Base-by-base conservation (phyloP, 768 basidiomycete genomes). In the Clitopilus passeckerianus region DNA sequence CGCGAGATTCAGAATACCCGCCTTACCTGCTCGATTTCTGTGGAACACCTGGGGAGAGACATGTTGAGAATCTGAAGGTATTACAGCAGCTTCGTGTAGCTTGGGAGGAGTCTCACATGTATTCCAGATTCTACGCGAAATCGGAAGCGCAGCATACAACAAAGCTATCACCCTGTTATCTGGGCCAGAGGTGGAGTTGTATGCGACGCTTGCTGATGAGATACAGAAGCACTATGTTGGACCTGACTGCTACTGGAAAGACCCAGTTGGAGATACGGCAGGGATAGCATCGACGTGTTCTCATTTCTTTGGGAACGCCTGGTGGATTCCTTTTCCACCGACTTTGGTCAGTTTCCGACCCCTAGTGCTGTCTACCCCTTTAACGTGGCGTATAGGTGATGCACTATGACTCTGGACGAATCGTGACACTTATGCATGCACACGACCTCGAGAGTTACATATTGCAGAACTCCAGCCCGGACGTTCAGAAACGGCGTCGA, bases 301-400 rank as follows among this genome's bases (percentile, higher is more conserved):
- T 2, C 79, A 76, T 44, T 83, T 74, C 67, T 93, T 91, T 67
- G 90, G 90, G 8, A 87, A 89, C 61, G 83, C 88, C 8, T 91
- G 89, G 86, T 86, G 87, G 81, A 79, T 90, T 27, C 89, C 90
- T 2, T 92, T 93, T 65, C 90, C 90, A 0, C 87, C 89, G 0
- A 83, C 86, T 0, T 72, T 89, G 57, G 86, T 86, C 63, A 57
- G 77, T 76, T 7, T 30, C 7, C 7, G 27, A 4, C 7, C 27
- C 27, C 27, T 30, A 30, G 18, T 60, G 1, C 43, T 30, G 16
- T 14, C 22, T 30, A 35, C 59, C 54, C 16, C 37, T 57, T 35
- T 43, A 16, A 24, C 54, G 59, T 58, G 61, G 12, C 7, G 6
- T 35, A 24, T 56, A 88, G 86, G 83, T 89, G 54, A 78, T 92